A percentile compares a stretch with the other conserved stretches of the same genome.
These are phyloP conservation scores for Phanerochaete carnosa DNA, from an alignment of 768 basidiomycete genomes.

Conservation along the genomic window DNA sequence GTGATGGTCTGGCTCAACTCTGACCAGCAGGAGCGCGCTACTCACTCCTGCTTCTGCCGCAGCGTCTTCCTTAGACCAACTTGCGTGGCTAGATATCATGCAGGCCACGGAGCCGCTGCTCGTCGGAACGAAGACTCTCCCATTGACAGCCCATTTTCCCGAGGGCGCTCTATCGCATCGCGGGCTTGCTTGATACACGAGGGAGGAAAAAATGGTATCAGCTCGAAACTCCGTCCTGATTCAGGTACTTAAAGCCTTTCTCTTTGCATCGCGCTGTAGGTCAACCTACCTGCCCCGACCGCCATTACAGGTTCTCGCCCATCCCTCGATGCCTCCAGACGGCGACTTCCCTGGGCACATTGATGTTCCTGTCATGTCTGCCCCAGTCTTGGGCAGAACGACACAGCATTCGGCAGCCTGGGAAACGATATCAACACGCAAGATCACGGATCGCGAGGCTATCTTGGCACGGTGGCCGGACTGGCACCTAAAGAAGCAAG, in stretches of 20 bases:
- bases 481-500: slow-evolving; percentile 24
- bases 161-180: slow-evolving; percentile 6
- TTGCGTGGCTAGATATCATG: neutral
- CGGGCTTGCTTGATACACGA: slow-evolving; percentile 4
- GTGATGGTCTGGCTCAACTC: neutral
- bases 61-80: slow-evolving; percentile 1
- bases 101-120: neutral
- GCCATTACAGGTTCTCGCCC: neutral
- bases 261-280: neutral
- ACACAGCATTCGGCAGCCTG: neutral
- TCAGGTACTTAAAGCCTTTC: neutral
- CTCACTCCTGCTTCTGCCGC: slow-evolving; percentile 1
- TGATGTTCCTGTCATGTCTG: neutral
- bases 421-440: slow-evolving; percentile 17
- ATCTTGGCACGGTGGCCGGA: slow-evolving; percentile 21
- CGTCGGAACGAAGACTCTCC: neutral
- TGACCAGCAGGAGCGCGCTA: neutral
- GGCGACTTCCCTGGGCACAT: slow-evolving; percentile 8
- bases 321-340: slow-evolving; percentile 10
- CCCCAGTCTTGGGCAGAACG: neutral
- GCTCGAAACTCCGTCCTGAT: slow-evolving; percentile 11
- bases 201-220: slow-evolving; percentile 9
- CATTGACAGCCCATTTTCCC: slow-evolving; percentile 2
- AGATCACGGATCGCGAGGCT: slow-evolving; percentile 25
- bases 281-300: neutral